Percentiles rank a stretch among this genome's conserved stretches.
These are phyloP conservation scores for Tuber aestivum DNA, from an alignment of 495 filamentous ascomycete genomes.

Conservation along the genomic window DNA sequence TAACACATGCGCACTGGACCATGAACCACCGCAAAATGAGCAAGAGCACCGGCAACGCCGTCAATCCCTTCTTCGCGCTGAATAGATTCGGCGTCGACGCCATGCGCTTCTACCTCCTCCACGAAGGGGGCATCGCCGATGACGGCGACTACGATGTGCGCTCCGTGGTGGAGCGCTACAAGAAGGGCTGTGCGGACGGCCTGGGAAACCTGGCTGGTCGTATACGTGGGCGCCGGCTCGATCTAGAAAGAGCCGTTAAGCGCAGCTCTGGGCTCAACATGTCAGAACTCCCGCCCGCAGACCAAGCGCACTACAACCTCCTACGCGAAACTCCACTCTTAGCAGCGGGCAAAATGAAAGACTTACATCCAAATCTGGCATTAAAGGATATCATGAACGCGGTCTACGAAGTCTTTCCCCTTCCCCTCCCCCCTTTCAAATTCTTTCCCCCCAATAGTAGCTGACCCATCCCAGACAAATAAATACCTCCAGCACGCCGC, in stretches of 20 bases:
- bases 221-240: constrained; percentile 62
- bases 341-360: constrained; percentile 52
- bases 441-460: background rate
- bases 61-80: constrained; percentile 89
- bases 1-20: constrained; percentile 93
- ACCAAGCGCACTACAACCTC: background rate
- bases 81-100: constrained; percentile 80
- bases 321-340: background rate
- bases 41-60: constrained; percentile 88
- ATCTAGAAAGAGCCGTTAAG: constrained; percentile 49
- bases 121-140: constrained; percentile 64
- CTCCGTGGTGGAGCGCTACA: constrained; percentile 68
- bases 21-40: constrained; percentile 87
- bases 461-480: constrained; percentile 54
- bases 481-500: constrained; percentile 56
- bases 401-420: constrained; percentile 47
- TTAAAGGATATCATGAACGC: constrained; percentile 61
- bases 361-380: constrained; percentile 58
- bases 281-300: background rate
- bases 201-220: constrained; percentile 75
- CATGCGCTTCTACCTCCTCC: constrained; percentile 79
- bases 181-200: constrained; percentile 63
- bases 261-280: background rate
- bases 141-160: constrained; percentile 82
- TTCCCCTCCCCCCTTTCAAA: background rate